Percentiles rank a stretch among this genome's conserved stretches.
phyloP scores from a whole-genome alignment of 345 rosid species.

The Gossypium arboreum region DNA sequence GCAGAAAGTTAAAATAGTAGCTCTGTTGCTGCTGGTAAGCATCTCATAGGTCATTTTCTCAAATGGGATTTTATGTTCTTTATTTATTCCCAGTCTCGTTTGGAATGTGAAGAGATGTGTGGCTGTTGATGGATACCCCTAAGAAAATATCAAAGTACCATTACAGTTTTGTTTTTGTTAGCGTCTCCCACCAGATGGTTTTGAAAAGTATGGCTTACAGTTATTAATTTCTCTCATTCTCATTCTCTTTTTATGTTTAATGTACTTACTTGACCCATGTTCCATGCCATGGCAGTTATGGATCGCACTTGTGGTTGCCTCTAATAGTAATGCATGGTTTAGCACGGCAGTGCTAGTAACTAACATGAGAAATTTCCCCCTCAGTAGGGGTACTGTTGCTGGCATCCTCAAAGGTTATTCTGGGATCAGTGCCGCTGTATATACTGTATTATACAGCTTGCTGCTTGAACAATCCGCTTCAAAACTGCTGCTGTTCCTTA shows the following conservation, averaged over 20 bases:
- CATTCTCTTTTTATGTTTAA: not conserved
- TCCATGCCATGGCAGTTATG: conserved; percentile 54
- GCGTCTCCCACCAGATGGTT: not conserved
- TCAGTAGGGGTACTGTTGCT: conserved; percentile 24
- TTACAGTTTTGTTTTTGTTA: not conserved
- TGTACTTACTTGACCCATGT: conserved; percentile 4
- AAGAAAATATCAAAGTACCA: not conserved
- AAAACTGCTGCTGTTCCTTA: conserved; percentile 55
- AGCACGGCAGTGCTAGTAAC: conserved; percentile 86
- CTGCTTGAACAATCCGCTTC: conserved; percentile 56
- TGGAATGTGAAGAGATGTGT: not conserved
- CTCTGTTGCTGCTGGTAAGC: not conserved
- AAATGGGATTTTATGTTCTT: not conserved
- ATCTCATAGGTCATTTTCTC: not conserved
- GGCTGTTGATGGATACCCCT: not conserved
- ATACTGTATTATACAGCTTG: conserved; percentile 65
- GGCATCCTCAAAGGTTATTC: conserved; percentile 75
- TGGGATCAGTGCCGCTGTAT: conserved; percentile 77
- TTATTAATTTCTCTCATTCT: not conserved
- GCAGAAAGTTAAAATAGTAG: not conserved
- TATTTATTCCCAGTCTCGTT: not conserved
- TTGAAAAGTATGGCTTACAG: too few relatives aligned
- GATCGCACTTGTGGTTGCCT: conserved; percentile 62
- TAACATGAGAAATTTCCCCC: conserved; percentile 79
- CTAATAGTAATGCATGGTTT: conserved; percentile 85